These are phyloP conservation scores for Luffa acutangula DNA, from an alignment of 306 rosid genomes.

Conservation along the genomic window DNA sequence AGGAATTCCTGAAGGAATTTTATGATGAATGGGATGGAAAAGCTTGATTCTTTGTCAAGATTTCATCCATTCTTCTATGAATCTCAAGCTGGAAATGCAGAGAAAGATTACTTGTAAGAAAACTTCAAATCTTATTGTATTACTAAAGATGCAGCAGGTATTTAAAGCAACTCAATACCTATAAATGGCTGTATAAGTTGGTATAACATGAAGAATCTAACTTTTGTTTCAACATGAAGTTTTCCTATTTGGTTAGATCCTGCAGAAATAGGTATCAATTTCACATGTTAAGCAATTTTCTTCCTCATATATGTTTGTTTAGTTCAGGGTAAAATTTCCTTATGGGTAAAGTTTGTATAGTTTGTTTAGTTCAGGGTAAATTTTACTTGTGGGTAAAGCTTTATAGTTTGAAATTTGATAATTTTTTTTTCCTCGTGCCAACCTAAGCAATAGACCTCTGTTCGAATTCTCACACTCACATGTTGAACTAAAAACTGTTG, in stretches of 20 bases:
- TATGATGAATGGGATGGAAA: conserved; percentile 73
- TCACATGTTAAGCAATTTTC: background rate
- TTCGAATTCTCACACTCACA: too few relatives aligned
- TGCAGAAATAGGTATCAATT: background rate
- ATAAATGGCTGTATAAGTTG: background rate
- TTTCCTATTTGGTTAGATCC: background rate
- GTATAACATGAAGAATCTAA: background rate
- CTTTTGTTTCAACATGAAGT: background rate
- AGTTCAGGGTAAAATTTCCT: background rate
- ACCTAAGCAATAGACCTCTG: too few relatives aligned
- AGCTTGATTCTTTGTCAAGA: conserved; percentile 20
- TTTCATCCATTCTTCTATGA: background rate
- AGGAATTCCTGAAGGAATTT: conserved; percentile 66
- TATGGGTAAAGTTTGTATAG: background rate
- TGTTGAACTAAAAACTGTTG: too few relatives aligned
- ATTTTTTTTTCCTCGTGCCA: too few relatives aligned
- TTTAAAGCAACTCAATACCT: background rate
- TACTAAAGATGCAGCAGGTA: background rate
- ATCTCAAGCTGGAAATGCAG: background rate
- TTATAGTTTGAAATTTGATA: too few relatives aligned
- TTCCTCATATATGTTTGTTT: background rate
- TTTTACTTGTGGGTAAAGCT: too few relatives aligned
- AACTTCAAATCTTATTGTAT: background rate
- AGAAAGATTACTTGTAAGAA: background rate
- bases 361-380: too few relatives aligned